Evolutionary conservation across 345 rosid genomes (phyloP).

Genomic region (Pugionium dolabratum): DNA sequence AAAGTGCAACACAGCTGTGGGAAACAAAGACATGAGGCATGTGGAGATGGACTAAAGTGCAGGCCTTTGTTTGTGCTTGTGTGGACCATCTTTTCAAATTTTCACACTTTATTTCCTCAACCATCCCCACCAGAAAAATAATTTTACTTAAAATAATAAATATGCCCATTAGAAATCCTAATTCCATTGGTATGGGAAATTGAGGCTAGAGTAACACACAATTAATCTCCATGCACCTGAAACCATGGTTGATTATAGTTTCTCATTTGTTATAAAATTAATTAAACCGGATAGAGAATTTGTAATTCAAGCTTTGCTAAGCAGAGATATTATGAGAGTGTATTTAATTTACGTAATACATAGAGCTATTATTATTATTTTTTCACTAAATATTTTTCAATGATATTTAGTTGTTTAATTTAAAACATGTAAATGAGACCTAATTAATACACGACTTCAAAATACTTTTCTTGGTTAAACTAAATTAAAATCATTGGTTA

Average conservation of each 20-base stretch:
- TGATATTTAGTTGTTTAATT: neutral
- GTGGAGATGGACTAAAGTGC: conserved; percentile 34
- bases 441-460: neutral
- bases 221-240: conserved; percentile 16
- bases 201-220: neutral
- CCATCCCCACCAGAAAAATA: conserved; percentile 29
- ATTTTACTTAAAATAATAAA: neutral
- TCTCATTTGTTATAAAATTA: conserved; percentile 1
- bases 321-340: neutral
- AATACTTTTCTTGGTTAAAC: neutral
- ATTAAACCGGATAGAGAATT: neutral
- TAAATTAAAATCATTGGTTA: neutral
- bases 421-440: neutral
- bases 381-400: neutral
- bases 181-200: conserved; percentile 5
- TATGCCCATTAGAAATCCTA: conserved; percentile 14
- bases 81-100: conserved; percentile 37
- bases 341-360: neutral
- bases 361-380: neutral
- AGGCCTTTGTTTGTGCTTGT: conserved; percentile 34
- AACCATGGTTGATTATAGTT: neutral
- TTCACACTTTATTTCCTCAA: conserved; percentile 27
- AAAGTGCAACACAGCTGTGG: conserved; percentile 36
- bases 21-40: conserved; percentile 38
- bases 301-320: neutral